Percentiles rank a stretch among this genome's conserved stretches.
Conservation (phyloP, 352 stramenopile species). For the Peronosclerospora sorghi region DNA sequence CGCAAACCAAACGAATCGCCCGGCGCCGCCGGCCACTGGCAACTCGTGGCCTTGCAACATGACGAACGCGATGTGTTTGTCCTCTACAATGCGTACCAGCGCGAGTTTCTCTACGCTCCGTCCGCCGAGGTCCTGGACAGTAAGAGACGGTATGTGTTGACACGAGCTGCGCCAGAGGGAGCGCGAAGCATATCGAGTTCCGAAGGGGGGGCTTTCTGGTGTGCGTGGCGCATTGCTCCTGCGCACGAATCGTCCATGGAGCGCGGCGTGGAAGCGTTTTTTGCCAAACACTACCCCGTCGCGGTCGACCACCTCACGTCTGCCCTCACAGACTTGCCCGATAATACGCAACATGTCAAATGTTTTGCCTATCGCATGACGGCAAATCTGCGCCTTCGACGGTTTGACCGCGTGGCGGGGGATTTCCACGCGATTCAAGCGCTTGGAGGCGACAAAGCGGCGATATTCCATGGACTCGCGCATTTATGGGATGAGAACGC, state of each 20-base stretch:
- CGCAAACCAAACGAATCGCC: slow-evolving; percentile 32
- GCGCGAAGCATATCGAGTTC: slow-evolving; percentile 19
- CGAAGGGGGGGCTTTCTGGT: slow-evolving; percentile 34
- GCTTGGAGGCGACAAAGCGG: slow-evolving; percentile 55
- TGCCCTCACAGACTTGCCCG: slow-evolving; percentile 31
- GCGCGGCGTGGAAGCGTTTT: slow-evolving; percentile 59
- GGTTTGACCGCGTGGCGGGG: slow-evolving; percentile 33
- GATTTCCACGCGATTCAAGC: slow-evolving; percentile 46
- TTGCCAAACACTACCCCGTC: slow-evolving; percentile 41
- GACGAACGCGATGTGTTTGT: slow-evolving; percentile 48
- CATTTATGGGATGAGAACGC: slow-evolving; percentile 61
- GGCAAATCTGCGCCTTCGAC: slow-evolving; percentile 45
- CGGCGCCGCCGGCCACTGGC: slow-evolving; percentile 47
- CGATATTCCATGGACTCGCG: slow-evolving; percentile 61
- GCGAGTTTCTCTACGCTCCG: slow-evolving; percentile 58
- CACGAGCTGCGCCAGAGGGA: slow-evolving; percentile 33
- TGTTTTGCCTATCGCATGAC: slow-evolving; percentile 70
- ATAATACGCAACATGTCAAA: slow-evolving; percentile 61
- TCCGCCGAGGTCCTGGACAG: slow-evolving; percentile 37
- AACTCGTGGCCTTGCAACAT: slow-evolving; percentile 35
- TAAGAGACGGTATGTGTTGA: slow-evolving; percentile 44
- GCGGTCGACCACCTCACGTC: slow-evolving; percentile 41
- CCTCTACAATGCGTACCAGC: slow-evolving; percentile 67
- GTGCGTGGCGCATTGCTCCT: slow-evolving; percentile 39
- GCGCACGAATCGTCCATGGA: slow-evolving; percentile 36